phyloP scores from a whole-genome alignment of 345 rosid species.

The Geranium brycei region DNA sequence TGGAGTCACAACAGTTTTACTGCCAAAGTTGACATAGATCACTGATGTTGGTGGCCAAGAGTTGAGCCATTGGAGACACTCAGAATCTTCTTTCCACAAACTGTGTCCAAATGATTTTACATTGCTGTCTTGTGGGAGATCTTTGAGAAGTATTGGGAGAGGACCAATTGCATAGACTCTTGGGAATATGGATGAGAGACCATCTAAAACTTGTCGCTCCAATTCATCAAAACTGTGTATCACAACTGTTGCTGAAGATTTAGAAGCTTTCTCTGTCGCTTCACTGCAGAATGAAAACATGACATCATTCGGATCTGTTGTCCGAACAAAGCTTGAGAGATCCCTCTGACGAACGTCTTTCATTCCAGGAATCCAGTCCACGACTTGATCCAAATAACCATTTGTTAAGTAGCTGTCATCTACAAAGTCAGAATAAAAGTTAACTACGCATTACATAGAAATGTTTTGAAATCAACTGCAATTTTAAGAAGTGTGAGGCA shows the following conservation, averaged over 20 bases:
- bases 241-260: background rate
- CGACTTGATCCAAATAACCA: constrained; percentile 6
- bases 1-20: background rate
- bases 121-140: background rate
- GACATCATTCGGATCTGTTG: background rate
- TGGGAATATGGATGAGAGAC: constrained; percentile 8
- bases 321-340: constrained; percentile 6
- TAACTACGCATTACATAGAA: too few relatives aligned
- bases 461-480: too few relatives aligned
- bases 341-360: constrained; percentile 9
- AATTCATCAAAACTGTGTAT: constrained; percentile 11
- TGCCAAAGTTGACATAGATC: constrained; percentile 14
- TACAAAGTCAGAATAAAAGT: background rate
- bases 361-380: constrained; percentile 18
- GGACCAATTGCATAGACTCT: constrained; percentile 15
- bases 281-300: constrained; percentile 12
- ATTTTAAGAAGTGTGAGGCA: too few relatives aligned
- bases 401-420: constrained; percentile 9
- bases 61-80: constrained; percentile 10
- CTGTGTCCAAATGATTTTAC: background rate
- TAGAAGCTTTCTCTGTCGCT: constrained; percentile 4
- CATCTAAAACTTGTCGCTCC: constrained; percentile 5
- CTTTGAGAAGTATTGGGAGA: constrained; percentile 1
- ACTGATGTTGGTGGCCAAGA: constrained; percentile 7
- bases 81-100: constrained; percentile 16